phyloP scores from a whole-genome alignment of 2,329 filamentous ascomycete species.

The Ceratocystis huliohia region DNA sequence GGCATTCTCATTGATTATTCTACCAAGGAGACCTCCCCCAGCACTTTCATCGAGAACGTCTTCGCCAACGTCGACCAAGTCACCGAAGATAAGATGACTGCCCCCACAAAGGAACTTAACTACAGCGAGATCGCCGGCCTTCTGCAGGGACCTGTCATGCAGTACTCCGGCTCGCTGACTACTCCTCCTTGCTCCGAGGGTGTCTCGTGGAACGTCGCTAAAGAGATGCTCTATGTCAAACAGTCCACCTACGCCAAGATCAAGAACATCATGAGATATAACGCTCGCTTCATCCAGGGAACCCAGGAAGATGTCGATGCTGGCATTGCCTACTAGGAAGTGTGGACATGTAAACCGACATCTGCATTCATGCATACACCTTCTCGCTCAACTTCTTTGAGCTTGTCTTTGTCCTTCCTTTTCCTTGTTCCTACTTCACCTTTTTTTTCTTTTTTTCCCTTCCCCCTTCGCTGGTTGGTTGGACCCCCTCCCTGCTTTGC shows the following conservation, averaged over 20 bases:
- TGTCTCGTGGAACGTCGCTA: slow-evolving; percentile 41
- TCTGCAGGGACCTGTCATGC: slow-evolving; percentile 26
- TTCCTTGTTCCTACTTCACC: background rate
- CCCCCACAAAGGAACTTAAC: slow-evolving; percentile 30
- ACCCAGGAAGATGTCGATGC: slow-evolving; percentile 20
- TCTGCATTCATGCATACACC: background rate
- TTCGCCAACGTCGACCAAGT: slow-evolving; percentile 27
- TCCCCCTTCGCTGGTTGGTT: too few relatives aligned
- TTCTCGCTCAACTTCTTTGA: background rate
- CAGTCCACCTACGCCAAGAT: slow-evolving; percentile 39
- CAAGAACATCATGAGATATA: slow-evolving; percentile 43
- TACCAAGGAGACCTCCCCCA: slow-evolving; percentile 18
- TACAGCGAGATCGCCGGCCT: slow-evolving; percentile 32
- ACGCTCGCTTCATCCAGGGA: slow-evolving; percentile 43
- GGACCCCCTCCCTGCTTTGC: too few relatives aligned
- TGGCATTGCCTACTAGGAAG: background rate
- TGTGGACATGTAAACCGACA: background rate
- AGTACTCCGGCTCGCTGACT: slow-evolving; percentile 47
- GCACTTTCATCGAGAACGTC: slow-evolving; percentile 29
- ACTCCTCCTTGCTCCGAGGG: slow-evolving; percentile 50
- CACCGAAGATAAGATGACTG: slow-evolving; percentile 27
- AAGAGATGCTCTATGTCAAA: slow-evolving; percentile 36
- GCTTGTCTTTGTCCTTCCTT: background rate
- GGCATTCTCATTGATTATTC: slow-evolving; percentile 30
- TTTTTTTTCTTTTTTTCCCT: background rate